Evolutionary conservation across 768 basidiomycete genomes (phyloP), one percentile per base, ranked within the genome.

Genomic region (Lentinula sp.): DNA sequence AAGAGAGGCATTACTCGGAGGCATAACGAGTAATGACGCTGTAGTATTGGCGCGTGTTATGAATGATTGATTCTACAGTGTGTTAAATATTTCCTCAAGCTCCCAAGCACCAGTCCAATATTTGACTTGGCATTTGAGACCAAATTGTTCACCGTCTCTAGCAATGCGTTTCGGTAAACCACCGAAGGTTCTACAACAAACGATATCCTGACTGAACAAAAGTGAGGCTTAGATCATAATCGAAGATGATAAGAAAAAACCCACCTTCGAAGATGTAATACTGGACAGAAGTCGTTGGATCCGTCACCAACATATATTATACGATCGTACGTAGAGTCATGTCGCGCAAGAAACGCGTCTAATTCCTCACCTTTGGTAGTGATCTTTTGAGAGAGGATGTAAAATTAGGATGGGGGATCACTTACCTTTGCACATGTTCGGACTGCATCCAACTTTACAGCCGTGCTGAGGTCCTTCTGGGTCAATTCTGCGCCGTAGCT

Each of bases 91-190:
- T 73, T 96, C 93, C 72, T 98, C 96, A 50, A 95, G 87, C 71
- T 98, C 93, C 96, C 96, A 98, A 48, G 95, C 95, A 41, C 93
- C 94, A 6, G 84, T 84, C 96, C 96, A 98, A 70, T 91, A 89
- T 66, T 84, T 78, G 61, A 95, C 82, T 58, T 85, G 71, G 66
- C 88, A 88, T 61, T 84, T 82, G 62, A 97, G 80, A 10, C 91
- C 91, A 10, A 74, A 73, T 41, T 71, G 72, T 46, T 79, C 67
- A 2, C 90, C 91, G 62, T 97, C 91, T 53, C 80, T 79, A 42
- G 78, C 77, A 65, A 98, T 93, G 36, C 93, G 84, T 66, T 79
- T 84, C 65, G 93, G 85, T 48, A 99, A 77, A 46, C 90, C 93
- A 59, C 90, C 86, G 72, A 81, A 81, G 51, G 78, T 84, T 63